These are phyloP conservation scores for Pichia kudriavzevii DNA, from an alignment of 1,139 yeast species.

Conservation along the genomic window DNA sequence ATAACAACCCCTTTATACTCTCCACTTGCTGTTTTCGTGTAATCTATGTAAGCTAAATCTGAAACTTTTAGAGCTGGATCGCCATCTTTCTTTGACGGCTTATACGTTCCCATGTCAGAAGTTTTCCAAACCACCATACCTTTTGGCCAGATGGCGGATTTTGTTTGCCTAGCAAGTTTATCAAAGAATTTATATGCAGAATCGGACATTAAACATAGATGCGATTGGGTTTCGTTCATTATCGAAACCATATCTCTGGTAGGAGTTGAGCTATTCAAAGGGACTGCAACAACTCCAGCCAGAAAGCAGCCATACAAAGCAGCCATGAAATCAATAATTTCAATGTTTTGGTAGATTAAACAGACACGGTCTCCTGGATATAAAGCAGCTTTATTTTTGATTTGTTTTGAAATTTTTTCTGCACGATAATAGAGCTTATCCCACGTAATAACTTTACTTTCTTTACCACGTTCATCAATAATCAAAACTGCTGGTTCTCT, in stretches of 20 bases:
- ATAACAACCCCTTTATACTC: conserved; percentile 90
- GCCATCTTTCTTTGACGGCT: conserved; percentile 48
- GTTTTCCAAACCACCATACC: conserved; percentile 75
- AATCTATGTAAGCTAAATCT: conserved; percentile 90
- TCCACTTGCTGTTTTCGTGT: conserved; percentile 83
- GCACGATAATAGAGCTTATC: conserved; percentile 78
- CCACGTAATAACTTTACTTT: conserved; percentile 73
- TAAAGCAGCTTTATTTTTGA: conserved; percentile 62
- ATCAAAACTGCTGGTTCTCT: conserved; percentile 65
- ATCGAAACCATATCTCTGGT: conserved; percentile 66
- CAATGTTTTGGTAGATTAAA: conserved; percentile 74
- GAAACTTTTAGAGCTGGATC: conserved; percentile 63
- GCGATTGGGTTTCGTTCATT: conserved; percentile 67
- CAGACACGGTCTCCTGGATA: conserved; percentile 81
- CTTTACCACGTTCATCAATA: conserved; percentile 77
- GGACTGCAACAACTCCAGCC: conserved; percentile 93
- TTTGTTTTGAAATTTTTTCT: conserved; percentile 83
- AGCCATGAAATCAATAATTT: conserved; percentile 75
- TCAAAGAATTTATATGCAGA: conserved; percentile 66
- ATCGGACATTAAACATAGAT: conserved; percentile 75
- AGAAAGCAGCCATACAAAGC: conserved; percentile 88
- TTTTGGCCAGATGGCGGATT: conserved; percentile 38
- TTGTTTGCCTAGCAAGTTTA: conserved; percentile 35
- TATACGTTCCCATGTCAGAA: conserved; percentile 74
- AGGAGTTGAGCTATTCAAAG: conserved; percentile 64